A percentile compares a stretch with the other conserved stretches of the same genome.
phyloP scores from a whole-genome alignment of 345 rosid genomes.

The Nephelium lappaceum region DNA sequence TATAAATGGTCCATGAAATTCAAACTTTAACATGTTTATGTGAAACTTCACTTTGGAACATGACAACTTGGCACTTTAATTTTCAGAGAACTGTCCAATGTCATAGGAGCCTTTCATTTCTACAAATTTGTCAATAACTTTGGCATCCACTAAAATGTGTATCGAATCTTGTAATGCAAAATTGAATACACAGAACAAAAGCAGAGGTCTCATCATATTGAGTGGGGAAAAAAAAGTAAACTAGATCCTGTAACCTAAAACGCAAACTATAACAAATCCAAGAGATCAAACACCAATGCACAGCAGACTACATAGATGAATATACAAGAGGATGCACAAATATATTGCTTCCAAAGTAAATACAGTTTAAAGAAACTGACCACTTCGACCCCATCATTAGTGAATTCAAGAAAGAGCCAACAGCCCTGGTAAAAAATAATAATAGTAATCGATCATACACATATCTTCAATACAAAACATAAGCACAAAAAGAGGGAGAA shows the following conservation, averaged over 20 bases:
- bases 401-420: slow-evolving; percentile 95
- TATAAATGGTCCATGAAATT: background rate
- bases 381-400: slow-evolving; percentile 82
- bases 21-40: background rate
- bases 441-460: slow-evolving; percentile 15
- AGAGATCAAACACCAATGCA: background rate
- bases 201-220: background rate
- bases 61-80: background rate
- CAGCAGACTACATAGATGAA: background rate
- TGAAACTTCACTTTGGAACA: background rate
- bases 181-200: background rate
- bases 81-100: background rate
- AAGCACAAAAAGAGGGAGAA: slow-evolving; percentile 16
- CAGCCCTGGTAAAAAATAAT: slow-evolving; percentile 68
- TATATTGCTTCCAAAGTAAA: background rate
- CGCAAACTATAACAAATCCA: background rate
- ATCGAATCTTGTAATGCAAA: background rate
- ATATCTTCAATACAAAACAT: slow-evolving; percentile 8
- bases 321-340: slow-evolving; percentile 4
- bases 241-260: background rate
- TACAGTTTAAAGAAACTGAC: slow-evolving; percentile 41
- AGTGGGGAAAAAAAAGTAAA: background rate
- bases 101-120: background rate
- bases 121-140: background rate
- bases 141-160: background rate